Percentiles rank a stretch among this genome's conserved stretches.
phyloP scores from a whole-genome alignment of 2,329 filamentous ascomycete genomes.

The Talaromyces sp. region DNA sequence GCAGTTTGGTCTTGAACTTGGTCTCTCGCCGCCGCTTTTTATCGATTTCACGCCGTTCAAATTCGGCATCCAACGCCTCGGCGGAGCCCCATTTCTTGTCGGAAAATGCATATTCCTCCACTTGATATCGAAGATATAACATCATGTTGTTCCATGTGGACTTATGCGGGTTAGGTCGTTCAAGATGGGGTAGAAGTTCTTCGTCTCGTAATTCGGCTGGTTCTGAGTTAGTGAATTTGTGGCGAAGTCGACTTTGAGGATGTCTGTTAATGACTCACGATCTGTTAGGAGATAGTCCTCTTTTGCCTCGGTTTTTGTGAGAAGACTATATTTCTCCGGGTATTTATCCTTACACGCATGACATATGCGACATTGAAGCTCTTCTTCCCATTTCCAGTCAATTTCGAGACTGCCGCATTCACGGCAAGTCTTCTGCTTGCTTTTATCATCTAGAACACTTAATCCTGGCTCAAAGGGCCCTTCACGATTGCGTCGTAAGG shows the following conservation, averaged over 20 bases:
- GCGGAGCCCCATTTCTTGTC: slow-evolving; percentile 87
- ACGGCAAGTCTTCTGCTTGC: slow-evolving; percentile 71
- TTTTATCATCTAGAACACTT: slow-evolving; percentile 68
- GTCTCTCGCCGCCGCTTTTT: slow-evolving; percentile 85
- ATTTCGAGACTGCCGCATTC: slow-evolving; percentile 87
- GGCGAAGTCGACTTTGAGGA: neutral
- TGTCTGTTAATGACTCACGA: slow-evolving; percentile 58
- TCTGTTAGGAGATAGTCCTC: slow-evolving; percentile 96
- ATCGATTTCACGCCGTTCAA: slow-evolving; percentile 73
- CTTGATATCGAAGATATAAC: slow-evolving; percentile 89
- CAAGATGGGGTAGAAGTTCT: slow-evolving; percentile 82
- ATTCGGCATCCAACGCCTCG: slow-evolving; percentile 85
- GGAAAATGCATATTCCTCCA: slow-evolving; percentile 88
- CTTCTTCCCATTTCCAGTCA: slow-evolving; percentile 92
- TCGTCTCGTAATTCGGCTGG: slow-evolving; percentile 85
- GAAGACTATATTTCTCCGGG: slow-evolving; percentile 89
- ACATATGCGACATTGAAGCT: slow-evolving; percentile 77
- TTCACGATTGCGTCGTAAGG: slow-evolving; percentile 70
- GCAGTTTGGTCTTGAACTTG: slow-evolving; percentile 86
- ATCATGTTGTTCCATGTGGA: slow-evolving; percentile 98
- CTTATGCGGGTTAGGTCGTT: slow-evolving; percentile 92
- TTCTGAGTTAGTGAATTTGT: slow-evolving; percentile 9
- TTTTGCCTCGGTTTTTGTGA: slow-evolving; percentile 95
- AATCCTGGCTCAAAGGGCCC: slow-evolving; percentile 89
- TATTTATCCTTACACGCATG: slow-evolving; percentile 81